Evolutionary conservation across 2,329 filamentous ascomycete species (phyloP).

Genomic region (Fusarium scirpi): DNA sequence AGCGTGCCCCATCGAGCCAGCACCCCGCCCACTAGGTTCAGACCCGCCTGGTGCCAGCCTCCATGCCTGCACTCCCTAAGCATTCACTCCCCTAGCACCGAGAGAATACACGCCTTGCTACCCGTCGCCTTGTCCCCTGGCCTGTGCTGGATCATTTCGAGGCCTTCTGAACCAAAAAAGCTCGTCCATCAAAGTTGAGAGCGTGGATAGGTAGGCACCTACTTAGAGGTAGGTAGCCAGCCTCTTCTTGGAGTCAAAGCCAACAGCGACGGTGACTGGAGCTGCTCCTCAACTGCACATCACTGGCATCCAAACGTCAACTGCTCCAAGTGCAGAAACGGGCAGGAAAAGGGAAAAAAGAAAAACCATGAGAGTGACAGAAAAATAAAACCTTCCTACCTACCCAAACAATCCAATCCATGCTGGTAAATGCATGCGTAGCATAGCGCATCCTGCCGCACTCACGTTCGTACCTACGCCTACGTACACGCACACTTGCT

Average conservation of each 20-base stretch:
- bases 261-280: conserved; percentile 20
- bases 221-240: conserved; percentile 16
- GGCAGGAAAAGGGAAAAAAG: conserved; percentile 1
- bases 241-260: conserved; percentile 22
- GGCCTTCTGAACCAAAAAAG: conserved; percentile 17
- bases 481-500: conserved; percentile 16
- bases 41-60: conserved; percentile 50
- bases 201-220: conserved; percentile 4
- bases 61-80: conserved; percentile 41
- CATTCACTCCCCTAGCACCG: conserved; percentile 41
- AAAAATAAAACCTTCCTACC: conserved; percentile 16
- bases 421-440: conserved; percentile 48
- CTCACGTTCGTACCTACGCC: conserved; percentile 18
- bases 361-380: not conserved
- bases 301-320: conserved; percentile 44
- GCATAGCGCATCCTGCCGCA: conserved; percentile 44
- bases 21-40: conserved; percentile 47
- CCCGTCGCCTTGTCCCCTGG: conserved; percentile 20
- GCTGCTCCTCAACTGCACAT: conserved; percentile 38
- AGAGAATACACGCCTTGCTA: conserved; percentile 39
- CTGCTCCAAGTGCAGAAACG: conserved; percentile 35
- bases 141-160: conserved; percentile 24
- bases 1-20: conserved; percentile 49
- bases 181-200: conserved; percentile 30
- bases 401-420: conserved; percentile 39